A percentile compares a stretch with the other conserved stretches of the same genome.
phyloP scores from a whole-genome alignment of 805 yeast genomes.

The Hyphopichia homilentoma region DNA sequence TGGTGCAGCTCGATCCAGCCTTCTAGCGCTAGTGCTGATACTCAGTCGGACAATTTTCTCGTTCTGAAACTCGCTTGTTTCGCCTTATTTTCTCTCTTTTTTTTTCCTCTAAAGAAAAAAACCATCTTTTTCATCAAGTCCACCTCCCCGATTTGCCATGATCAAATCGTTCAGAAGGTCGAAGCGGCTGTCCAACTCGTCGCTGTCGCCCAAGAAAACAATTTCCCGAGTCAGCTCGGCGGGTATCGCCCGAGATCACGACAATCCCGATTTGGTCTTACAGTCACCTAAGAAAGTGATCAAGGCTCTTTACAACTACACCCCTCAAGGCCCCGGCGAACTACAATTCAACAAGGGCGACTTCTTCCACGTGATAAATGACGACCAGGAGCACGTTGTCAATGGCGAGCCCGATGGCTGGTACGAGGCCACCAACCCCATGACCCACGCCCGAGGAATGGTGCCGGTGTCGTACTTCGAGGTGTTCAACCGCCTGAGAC shows the following conservation, averaged over 20 bases:
- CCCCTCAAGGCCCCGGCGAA: constrained; percentile 78
- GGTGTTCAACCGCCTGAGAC: constrained; percentile 60
- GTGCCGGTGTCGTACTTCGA: constrained; percentile 87
- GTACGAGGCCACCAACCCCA: constrained; percentile 88
- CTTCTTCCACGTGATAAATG: constrained; percentile 68
- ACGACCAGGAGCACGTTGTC: constrained; percentile 19
- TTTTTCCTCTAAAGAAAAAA: no score
- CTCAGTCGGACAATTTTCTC: no score
- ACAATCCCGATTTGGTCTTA: constrained; percentile 16
- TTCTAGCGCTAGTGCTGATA: no score
- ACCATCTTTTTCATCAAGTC: no score
- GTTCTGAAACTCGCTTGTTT: no score
- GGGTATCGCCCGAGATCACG: constrained; percentile 10
- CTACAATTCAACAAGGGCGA: constrained; percentile 78
- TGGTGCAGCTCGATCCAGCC: no score
- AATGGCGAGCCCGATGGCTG: constrained; percentile 46
- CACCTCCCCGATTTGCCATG: no score
- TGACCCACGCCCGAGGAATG: constrained; percentile 71
- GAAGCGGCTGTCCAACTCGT: constrained; percentile 33
- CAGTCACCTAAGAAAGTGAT: constrained; percentile 78
- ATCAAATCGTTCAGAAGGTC: constrained; percentile 41
- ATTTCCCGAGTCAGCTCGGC: constrained; percentile 26
- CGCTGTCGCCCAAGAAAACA: constrained; percentile 27
- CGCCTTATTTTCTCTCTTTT: no score
- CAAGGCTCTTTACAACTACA: constrained; percentile 73